Percentiles rank a stretch among this genome's conserved stretches.
These are phyloP conservation scores for Corymbia calophylla DNA, from an alignment of 441 rosid species.

Conservation along the genomic window DNA sequence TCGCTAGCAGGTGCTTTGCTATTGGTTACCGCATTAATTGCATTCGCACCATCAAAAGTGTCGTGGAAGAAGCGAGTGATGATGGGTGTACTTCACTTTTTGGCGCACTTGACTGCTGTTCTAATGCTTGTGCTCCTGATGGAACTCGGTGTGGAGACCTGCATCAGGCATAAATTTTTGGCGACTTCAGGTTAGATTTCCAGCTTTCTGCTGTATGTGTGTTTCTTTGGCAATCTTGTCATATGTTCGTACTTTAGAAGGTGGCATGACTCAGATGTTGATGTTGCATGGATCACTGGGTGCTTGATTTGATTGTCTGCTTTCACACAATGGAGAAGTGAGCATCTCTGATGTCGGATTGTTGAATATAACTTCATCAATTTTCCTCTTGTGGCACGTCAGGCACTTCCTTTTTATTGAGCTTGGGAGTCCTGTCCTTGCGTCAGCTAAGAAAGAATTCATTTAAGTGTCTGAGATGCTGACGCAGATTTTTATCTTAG, in stretches of 20 bases:
- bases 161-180: conserved; percentile 79
- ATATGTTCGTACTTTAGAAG: not conserved
- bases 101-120: conserved; percentile 81
- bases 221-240: not conserved
- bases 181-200: conserved; percentile 74
- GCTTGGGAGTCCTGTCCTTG: not conserved
- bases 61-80: conserved; percentile 69
- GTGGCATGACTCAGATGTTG: not conserved
- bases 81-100: conserved; percentile 83
- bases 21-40: conserved; percentile 30
- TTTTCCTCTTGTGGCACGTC: not conserved
- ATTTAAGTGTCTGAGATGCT: not conserved
- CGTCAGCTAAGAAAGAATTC: not conserved
- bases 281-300: not conserved
- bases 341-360: not conserved
- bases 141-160: conserved; percentile 86
- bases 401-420: not conserved
- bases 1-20: conserved; percentile 67
- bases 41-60: conserved; percentile 88
- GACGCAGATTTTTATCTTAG: conserved; percentile 25
- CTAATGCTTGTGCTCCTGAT: conserved; percentile 81
- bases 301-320: not conserved
- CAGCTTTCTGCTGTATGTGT: not conserved
- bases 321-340: not conserved
- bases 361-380: not conserved